Evolutionary conservation across 345 rosid genomes (phyloP).

Genomic region (Sonneratia alba): DNA sequence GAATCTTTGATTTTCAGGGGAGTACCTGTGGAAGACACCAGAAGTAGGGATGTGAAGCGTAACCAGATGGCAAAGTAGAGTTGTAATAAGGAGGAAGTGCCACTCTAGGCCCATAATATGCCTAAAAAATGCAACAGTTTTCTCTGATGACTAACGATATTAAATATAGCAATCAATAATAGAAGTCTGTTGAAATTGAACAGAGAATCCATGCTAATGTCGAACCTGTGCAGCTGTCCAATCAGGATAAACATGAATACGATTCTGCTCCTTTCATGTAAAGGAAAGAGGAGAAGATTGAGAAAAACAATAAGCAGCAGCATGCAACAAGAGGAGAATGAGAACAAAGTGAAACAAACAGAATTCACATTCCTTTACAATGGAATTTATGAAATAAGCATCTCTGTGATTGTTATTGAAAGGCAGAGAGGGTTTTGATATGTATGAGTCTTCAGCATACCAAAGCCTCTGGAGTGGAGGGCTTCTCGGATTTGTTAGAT

Average conservation of each 20-base stretch:
- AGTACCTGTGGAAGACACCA: conserved; percentile 90
- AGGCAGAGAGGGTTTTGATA: neutral
- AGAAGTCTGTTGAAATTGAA: no score
- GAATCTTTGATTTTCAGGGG: neutral
- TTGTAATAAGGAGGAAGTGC: conserved; percentile 68
- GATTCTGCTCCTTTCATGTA: conserved; percentile 56
- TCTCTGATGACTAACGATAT: no score
- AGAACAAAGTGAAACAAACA: neutral
- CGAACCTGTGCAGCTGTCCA: conserved; percentile 92
- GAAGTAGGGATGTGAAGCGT: conserved; percentile 71
- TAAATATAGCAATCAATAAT: no score
- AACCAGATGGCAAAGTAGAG: conserved; percentile 68
- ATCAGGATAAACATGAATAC: conserved; percentile 70
- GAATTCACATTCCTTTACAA: no score
- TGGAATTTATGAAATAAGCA: no score
- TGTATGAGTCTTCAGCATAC: conserved; percentile 25
- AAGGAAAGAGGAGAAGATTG: neutral
- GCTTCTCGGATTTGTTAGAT: conserved; percentile 48
- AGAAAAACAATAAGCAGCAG: neutral
- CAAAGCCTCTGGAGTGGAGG: conserved; percentile 47
- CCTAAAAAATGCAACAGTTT: no score
- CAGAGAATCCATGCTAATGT: neutral
- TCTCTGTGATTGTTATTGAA: neutral
- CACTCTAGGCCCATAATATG: conserved; percentile 51
- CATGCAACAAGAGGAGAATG: neutral